These are phyloP conservation scores for Colletotrichum ledebouriae DNA, from an alignment of 2,329 filamentous ascomycete genomes.

Conservation along the genomic window DNA sequence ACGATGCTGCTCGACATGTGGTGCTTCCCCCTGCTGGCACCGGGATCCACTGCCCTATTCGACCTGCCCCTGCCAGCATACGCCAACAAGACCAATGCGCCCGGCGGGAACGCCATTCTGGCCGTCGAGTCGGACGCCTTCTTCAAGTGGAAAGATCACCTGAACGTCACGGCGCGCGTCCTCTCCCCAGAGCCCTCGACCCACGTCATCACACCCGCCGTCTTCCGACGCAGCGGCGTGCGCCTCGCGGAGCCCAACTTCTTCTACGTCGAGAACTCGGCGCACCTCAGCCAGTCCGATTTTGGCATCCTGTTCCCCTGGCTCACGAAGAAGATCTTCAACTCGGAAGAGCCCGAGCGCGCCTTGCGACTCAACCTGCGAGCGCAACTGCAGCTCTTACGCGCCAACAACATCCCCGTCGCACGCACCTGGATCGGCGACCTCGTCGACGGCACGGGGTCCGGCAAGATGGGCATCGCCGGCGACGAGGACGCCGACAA, in stretches of 20 bases:
- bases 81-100: constrained; percentile 61
- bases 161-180: constrained; percentile 75
- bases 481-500: constrained; percentile 36
- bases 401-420: constrained; percentile 63
- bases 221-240: constrained; percentile 58
- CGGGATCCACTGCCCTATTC: constrained; percentile 73
- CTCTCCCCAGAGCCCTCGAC: constrained; percentile 69
- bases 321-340: constrained; percentile 70
- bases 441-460: constrained; percentile 61
- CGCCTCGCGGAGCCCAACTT: constrained; percentile 70
- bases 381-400: constrained; percentile 64
- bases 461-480: constrained; percentile 49
- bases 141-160: constrained; percentile 81
- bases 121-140: constrained; percentile 83
- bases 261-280: constrained; percentile 80
- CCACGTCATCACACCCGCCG: constrained; percentile 55
- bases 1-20: constrained; percentile 84
- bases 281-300: constrained; percentile 86
- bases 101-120: constrained; percentile 72
- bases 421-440: constrained; percentile 64
- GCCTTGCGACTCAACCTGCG: constrained; percentile 65
- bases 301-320: constrained; percentile 87
- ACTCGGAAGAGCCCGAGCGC: constrained; percentile 69
- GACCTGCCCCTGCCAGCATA: constrained; percentile 82
- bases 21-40: constrained; percentile 78